phyloP scores from a whole-genome alignment of 257 asterid genomes.

The Capsicum pubescens region DNA sequence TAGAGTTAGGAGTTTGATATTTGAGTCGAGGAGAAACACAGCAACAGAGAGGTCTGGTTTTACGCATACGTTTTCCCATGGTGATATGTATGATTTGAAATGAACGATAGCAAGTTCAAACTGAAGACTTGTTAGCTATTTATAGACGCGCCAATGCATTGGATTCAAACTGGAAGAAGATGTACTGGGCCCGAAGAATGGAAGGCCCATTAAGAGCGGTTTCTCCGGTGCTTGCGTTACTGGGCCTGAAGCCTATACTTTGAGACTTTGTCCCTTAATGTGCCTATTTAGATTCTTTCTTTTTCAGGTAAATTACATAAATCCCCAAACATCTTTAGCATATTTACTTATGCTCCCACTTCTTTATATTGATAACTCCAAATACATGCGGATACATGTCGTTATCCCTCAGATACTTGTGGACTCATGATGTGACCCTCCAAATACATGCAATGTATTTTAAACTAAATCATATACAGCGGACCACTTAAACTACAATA shows the following conservation, averaged over 20 bases:
- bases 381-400: no score
- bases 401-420: no score
- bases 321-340: no score
- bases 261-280: background rate
- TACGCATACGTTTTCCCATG: conserved; percentile 89
- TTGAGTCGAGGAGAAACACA: conserved; percentile 78
- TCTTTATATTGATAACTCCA: no score
- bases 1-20: conserved; percentile 51
- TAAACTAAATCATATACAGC: no score
- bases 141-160: conserved; percentile 38
- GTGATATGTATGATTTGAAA: conserved; percentile 25
- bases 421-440: no score
- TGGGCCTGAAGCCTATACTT: background rate
- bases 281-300: no score
- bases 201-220: background rate
- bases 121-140: conserved; percentile 24
- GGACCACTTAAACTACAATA: no score
- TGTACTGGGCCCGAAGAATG: background rate
- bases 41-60: conserved; percentile 68
- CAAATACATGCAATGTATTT: no score
- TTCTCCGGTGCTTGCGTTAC: background rate
- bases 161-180: conserved; percentile 31
- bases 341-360: no score
- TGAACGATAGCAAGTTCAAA: background rate
- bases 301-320: no score